These are phyloP conservation scores for Achlya hypogyna DNA, from an alignment of 352 stramenopile species.

Conservation along the genomic window DNA sequence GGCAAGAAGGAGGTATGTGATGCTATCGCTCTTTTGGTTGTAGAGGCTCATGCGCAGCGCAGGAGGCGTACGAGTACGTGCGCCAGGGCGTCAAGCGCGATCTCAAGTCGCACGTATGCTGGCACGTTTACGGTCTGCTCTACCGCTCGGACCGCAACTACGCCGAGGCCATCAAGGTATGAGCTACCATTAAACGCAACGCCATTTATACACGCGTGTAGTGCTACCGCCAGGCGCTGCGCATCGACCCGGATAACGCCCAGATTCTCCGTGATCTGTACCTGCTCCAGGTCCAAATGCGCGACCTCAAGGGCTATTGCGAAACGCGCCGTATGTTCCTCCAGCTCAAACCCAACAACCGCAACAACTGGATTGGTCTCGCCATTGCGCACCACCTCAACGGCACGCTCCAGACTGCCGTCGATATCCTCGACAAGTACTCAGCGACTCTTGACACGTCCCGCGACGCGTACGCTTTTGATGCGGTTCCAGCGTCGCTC, in stretches of 20 bases:
- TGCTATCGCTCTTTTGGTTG: too few species aligned
- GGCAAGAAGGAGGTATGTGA: constrained; percentile 74
- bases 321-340: constrained; percentile 92
- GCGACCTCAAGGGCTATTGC: constrained; percentile 87
- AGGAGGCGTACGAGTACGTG: constrained; percentile 94
- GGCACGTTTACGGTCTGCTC: constrained; percentile 97
- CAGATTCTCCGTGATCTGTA: constrained; percentile 97
- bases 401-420: constrained; percentile 87
- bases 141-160: constrained; percentile 97
- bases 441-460: constrained; percentile 77
- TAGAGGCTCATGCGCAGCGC: too few species aligned
- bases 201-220: constrained; percentile 86
- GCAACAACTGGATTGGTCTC: constrained; percentile 96
- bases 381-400: constrained; percentile 92
- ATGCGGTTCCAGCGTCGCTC: neutral
- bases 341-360: constrained; percentile 89
- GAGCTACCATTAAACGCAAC: constrained; percentile 15
- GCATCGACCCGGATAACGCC: constrained; percentile 94
- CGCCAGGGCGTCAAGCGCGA: constrained; percentile 91
- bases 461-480: constrained; percentile 22
- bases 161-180: constrained; percentile 90
- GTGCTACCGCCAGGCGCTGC: constrained; percentile 96
- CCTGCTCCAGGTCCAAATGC: constrained; percentile 91
- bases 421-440: constrained; percentile 96
- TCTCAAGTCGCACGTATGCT: constrained; percentile 94